phyloP scores from a whole-genome alignment of 2,329 filamentous ascomycete genomes.

The Metarhizium rileyi region DNA sequence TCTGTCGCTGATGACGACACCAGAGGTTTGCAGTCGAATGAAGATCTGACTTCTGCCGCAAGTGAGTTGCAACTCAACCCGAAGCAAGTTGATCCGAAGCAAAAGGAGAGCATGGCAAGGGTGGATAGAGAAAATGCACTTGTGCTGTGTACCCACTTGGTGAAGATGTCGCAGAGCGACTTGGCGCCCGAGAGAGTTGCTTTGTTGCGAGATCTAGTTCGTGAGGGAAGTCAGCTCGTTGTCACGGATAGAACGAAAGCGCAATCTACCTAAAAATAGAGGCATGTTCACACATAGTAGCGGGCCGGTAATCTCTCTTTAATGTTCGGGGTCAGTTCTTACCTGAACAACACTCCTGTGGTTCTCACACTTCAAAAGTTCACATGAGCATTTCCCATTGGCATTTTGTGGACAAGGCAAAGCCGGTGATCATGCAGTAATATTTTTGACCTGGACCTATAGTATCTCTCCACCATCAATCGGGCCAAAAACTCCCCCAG shows the following conservation, averaged over 20 bases:
- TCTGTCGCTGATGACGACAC: constrained; percentile 10
- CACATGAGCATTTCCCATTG: constrained; percentile 12
- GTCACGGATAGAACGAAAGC: constrained; percentile 11
- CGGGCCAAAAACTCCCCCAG: constrained; percentile 25
- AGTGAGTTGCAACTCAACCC: constrained; percentile 32
- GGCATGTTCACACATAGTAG: background rate
- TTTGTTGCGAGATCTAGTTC: constrained; percentile 39
- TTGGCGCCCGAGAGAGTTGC: constrained; percentile 29
- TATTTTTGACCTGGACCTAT: constrained; percentile 31
- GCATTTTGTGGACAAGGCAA: constrained; percentile 23
- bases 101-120: constrained; percentile 34
- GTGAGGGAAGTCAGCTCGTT: constrained; percentile 39
- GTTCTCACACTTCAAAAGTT: background rate
- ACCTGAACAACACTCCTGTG: background rate
- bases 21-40: constrained; percentile 16
- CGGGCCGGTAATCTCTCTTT: too few species aligned
- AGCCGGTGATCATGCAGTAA: constrained; percentile 32
- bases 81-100: constrained; percentile 34
- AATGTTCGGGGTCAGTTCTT: too few species aligned
- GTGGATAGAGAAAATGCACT: constrained; percentile 53
- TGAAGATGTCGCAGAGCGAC: constrained; percentile 32
- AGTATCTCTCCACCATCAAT: constrained; percentile 26
- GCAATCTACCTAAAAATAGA: background rate
- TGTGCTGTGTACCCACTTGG: constrained; percentile 46
- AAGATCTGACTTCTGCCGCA: background rate